These are phyloP conservation scores for Candida qinlingensis DNA, from an alignment of 805 yeast genomes.

Conservation along the genomic window DNA sequence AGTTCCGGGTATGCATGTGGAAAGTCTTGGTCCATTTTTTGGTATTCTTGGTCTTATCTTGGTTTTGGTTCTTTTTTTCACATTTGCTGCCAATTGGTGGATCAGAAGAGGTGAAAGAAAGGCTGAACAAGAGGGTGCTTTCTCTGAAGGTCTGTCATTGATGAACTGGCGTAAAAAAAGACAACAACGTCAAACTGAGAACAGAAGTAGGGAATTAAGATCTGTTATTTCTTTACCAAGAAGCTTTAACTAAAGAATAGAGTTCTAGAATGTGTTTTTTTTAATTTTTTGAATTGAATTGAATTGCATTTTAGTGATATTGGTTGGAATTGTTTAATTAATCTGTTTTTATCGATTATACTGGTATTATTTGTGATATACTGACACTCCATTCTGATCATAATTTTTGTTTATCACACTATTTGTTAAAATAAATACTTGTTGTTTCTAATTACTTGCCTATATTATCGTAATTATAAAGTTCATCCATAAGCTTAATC, in stretches of 20 bases:
- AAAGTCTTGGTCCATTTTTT: conserved; percentile 56
- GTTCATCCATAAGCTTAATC: too few relatives aligned
- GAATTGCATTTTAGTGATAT: too few relatives aligned
- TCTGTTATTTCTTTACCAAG: conserved; percentile 24
- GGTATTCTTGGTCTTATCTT: conserved; percentile 56
- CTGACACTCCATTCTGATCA: neutral
- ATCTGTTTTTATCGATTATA: too few relatives aligned
- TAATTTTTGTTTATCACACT: neutral
- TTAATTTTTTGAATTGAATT: too few relatives aligned
- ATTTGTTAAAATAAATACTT: too few relatives aligned
- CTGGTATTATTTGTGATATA: neutral
- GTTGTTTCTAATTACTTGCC: too few relatives aligned
- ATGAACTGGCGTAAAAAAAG: conserved; percentile 21
- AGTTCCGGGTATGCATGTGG: conserved; percentile 64
- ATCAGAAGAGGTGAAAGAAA: conserved; percentile 30
- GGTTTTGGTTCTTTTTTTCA: conserved; percentile 33
- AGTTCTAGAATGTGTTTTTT: neutral
- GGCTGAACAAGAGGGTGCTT: conserved; percentile 13
- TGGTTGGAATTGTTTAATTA: too few relatives aligned
- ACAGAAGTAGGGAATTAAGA: conserved; percentile 22
- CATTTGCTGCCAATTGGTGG: conserved; percentile 38
- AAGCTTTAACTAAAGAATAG: conserved; percentile 21
- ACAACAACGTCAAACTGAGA: conserved; percentile 11
- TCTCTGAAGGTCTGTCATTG: conserved; percentile 27
- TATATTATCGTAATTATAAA: too few relatives aligned